Base-by-base conservation (phyloP, 768 basidiomycete genomes). In the Phaffia tasmanica region DNA sequence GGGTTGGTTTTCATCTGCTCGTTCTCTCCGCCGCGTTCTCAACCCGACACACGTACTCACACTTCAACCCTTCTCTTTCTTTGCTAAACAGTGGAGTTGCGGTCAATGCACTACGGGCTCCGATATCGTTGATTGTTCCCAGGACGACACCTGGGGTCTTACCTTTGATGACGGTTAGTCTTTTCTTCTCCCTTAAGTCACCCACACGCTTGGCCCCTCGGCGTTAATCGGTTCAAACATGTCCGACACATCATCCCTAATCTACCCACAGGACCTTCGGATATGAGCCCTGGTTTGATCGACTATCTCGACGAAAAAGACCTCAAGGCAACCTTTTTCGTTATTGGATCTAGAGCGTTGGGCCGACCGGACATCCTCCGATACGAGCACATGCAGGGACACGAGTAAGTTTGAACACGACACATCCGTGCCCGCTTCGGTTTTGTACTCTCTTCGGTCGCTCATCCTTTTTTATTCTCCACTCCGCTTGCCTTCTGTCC, bases 241-340 rank as follows among this genome's bases (percentile, higher is more conserved):
- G 82, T 84, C 6, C 87, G 92, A 72, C 89, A 94, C 71, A 82
- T 91, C 71, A 85, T 83, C 69, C 85, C 89, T 2, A 89, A 92
- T 30, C 42, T 55, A 14, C 54, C 54, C 21, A 7, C 56, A 61
- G 59, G 65, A 50, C 91, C 91, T 3, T 83, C 84, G 15, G 83
- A 79, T 53, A 85, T 87, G 77, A 91, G 89, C 1, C 81, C 87
- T 16, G 78, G 85, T 54, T 81, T 94, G 11, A 79, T 93, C 68
- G 74, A 80, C 62, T 91, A 87, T 76, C 60, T 65, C 56, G 50
- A 35, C 30, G 62, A 91, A 46, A 81, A 85, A 67, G 74, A 81
- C 53, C 79, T 93, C 74, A 85, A 83, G 74, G 81, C 88, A 2
- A 94, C 91, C 0, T 90, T 93, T 81, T 94, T 91, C 76, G 81